phyloP scores from a whole-genome alignment of 208 protist genomes.

The Endotrypanum monterogeii region DNA sequence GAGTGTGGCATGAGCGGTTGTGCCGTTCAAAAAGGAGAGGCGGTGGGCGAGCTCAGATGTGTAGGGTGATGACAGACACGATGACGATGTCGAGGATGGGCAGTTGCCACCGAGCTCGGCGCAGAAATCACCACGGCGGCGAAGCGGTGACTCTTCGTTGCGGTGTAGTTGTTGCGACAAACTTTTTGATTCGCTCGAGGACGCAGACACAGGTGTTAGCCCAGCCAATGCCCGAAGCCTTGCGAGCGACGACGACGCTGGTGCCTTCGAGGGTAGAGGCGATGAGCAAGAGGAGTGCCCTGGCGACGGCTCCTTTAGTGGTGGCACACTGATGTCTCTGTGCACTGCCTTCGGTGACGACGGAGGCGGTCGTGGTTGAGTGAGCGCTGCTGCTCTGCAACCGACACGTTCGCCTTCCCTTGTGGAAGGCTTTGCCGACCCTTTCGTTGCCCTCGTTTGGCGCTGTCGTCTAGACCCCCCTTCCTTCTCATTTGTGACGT shows the following conservation, averaged over 20 bases:
- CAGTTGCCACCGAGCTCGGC: background rate
- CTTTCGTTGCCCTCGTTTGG: background rate
- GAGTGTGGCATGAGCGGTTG: constrained; percentile 3
- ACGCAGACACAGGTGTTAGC: constrained; percentile 2
- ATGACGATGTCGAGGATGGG: constrained; percentile 5
- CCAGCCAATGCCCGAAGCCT: constrained; percentile 29
- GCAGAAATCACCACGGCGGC: background rate
- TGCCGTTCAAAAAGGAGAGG: constrained; percentile 23
- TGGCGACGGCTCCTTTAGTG: background rate
- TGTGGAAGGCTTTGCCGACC: background rate
- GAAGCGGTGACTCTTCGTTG: constrained; percentile 26
- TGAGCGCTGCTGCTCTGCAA: background rate
- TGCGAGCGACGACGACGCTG: constrained; percentile 21
- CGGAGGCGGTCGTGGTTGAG: background rate
- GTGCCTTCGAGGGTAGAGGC: background rate
- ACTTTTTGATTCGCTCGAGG: background rate
- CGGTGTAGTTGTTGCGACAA: background rate
- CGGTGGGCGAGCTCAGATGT: constrained; percentile 23
- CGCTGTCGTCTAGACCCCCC: background rate
- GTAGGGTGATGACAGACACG: constrained; percentile 18
- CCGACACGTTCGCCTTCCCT: background rate
- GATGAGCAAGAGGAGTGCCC: background rate
- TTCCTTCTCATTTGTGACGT: background rate
- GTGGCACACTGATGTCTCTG: background rate
- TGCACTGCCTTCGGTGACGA: background rate